Conservation (phyloP, 371 early-diverging fungal genomes). For the Syncephalastrum racemosum region DNA sequence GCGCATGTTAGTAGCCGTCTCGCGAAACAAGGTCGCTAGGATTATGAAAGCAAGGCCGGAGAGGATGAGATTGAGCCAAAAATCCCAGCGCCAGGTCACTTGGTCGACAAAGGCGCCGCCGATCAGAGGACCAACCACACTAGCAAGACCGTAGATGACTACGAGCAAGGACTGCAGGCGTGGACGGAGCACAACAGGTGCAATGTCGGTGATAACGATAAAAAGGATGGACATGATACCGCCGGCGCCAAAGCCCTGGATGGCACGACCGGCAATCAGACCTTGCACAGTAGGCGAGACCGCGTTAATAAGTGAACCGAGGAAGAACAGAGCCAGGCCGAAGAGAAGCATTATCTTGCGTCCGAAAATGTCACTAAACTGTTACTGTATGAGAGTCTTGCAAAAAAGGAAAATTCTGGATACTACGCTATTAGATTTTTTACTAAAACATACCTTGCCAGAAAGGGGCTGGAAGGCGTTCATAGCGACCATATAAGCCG, state of each 20-base stretch:
- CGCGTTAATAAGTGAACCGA: slow-evolving; percentile 26
- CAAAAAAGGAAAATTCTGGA: not conserved
- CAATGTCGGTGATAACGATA: slow-evolving; percentile 79
- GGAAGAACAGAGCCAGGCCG: slow-evolving; percentile 27
- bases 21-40: slow-evolving; percentile 49
- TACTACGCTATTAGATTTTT: not conserved
- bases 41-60: slow-evolving; percentile 53
- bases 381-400: not conserved
- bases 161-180: slow-evolving; percentile 61
- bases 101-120: slow-evolving; percentile 69
- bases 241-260: slow-evolving; percentile 73
- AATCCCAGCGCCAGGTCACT: slow-evolving; percentile 72
- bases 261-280: slow-evolving; percentile 65
- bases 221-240: slow-evolving; percentile 66
- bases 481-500: slow-evolving; percentile 49
- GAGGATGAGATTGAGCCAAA: slow-evolving; percentile 73
- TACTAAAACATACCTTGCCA: slow-evolving; percentile 46
- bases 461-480: slow-evolving; percentile 56
- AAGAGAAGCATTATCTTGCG: slow-evolving; percentile 32
- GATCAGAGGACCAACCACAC: slow-evolving; percentile 67
- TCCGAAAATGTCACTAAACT: slow-evolving; percentile 39
- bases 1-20: slow-evolving; percentile 16
- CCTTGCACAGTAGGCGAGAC: slow-evolving; percentile 19
- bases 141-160: slow-evolving; percentile 67
- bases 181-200: slow-evolving; percentile 62